These are phyloP conservation scores for Brassica hybrid DNA, from an alignment of 441 rosid genomes.

Conservation along the genomic window DNA sequence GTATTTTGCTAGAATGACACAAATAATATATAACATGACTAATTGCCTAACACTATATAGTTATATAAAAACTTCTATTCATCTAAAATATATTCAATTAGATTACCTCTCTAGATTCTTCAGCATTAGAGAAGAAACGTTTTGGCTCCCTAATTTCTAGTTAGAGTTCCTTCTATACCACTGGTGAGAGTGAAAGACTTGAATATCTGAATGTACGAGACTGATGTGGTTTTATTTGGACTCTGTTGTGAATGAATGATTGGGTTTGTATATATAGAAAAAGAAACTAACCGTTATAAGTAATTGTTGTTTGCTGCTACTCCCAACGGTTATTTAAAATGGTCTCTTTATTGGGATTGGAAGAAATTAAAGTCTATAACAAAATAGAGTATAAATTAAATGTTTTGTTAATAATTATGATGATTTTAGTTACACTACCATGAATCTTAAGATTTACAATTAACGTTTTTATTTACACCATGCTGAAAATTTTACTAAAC, in stretches of 20 bases:
- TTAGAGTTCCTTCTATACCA: no score
- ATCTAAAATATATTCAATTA: no score
- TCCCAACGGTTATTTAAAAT: constrained; percentile 29
- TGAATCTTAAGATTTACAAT: not conserved
- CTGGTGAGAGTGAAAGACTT: no score
- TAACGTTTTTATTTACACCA: not conserved
- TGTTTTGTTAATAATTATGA: not conserved
- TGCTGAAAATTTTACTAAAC: no score
- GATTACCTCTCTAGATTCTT: no score
- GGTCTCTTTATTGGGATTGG: not conserved
- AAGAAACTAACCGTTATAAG: constrained; percentile 39
- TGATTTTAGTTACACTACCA: not conserved
- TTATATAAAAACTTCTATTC: no score
- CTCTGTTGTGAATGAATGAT: not conserved
- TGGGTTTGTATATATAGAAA: constrained; percentile 19
- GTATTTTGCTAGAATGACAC: no score
- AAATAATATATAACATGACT: no score
- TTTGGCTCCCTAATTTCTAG: no score
- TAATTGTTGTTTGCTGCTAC: not conserved
- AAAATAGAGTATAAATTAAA: not conserved
- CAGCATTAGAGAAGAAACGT: no score
- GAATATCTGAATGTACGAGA: not conserved
- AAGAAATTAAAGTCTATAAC: not conserved
- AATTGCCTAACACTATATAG: no score
- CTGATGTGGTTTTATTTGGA: constrained; percentile 3